phyloP scores from a whole-genome alignment of 352 stramenopile genomes.

The Pythium utonaiense region DNA sequence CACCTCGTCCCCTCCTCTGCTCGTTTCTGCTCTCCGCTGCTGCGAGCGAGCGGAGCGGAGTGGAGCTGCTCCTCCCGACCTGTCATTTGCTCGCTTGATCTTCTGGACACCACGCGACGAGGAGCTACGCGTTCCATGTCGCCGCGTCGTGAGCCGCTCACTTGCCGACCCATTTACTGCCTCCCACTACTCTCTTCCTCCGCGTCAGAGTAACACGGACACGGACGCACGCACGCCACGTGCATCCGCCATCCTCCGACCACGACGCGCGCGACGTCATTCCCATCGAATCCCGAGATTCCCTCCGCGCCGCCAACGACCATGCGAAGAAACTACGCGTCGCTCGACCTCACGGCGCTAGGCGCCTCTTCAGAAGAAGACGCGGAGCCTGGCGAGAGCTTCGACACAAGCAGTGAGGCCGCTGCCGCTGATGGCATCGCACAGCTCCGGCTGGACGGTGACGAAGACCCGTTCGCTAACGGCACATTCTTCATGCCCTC shows the following conservation, averaged over 20 bases:
- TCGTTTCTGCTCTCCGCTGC: background rate
- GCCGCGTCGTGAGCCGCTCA: conserved; percentile 12
- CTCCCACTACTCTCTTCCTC: background rate
- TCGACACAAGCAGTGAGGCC: background rate
- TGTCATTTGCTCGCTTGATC: background rate
- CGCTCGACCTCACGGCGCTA: conserved; percentile 22
- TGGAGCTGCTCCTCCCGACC: background rate
- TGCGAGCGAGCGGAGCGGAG: no score
- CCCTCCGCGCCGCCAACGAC: background rate
- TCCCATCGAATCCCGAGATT: background rate
- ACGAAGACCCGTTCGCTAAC: background rate
- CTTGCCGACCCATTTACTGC: background rate
- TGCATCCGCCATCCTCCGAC: background rate
- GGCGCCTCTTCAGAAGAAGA: background rate
- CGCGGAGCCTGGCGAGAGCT: background rate
- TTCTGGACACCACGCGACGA: background rate
- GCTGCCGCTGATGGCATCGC: conserved; percentile 4
- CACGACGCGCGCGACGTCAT: conserved; percentile 6
- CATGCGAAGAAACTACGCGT: conserved; percentile 27
- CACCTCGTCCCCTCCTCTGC: background rate
- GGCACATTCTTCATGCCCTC: background rate
- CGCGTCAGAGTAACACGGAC: no score
- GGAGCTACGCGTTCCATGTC: conserved; percentile 15
- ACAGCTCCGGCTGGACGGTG: conserved; percentile 16
- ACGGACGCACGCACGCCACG: background rate